These are phyloP conservation scores for Hanseniaspora guilliermondii DNA, from an alignment of 805 yeast species.

Conservation along the genomic window DNA sequence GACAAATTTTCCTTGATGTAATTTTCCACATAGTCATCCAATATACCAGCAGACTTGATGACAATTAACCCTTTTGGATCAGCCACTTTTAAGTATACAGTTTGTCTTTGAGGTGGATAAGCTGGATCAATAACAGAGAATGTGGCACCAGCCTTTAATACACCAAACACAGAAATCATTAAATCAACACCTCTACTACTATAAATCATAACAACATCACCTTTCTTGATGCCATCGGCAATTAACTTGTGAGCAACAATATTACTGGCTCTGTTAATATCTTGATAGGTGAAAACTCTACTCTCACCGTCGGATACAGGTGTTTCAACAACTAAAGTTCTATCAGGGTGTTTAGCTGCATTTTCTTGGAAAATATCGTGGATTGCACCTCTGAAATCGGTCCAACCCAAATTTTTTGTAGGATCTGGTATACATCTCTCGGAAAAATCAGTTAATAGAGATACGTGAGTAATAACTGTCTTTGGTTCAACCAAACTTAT, in stretches of 20 bases:
- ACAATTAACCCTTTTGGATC: conserved; percentile 85
- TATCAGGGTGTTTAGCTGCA: conserved; percentile 71
- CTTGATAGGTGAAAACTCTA: conserved; percentile 69
- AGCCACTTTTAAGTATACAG: conserved; percentile 83
- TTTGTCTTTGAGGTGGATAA: conserved; percentile 96
- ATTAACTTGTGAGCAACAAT: conserved; percentile 82
- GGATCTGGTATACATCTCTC: conserved; percentile 67
- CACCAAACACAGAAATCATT: conserved; percentile 95
- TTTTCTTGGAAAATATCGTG: conserved; percentile 89
- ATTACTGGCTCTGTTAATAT: conserved; percentile 86
- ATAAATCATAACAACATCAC: conserved; percentile 95
- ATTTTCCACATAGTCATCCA: conserved; percentile 65
- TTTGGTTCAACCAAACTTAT: conserved; percentile 29
- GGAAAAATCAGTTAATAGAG: conserved; percentile 60
- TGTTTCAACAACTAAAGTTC: conserved; percentile 88
- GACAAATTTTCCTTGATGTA: conserved; percentile 63
- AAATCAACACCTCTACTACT: conserved; percentile 96
- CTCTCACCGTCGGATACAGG: conserved; percentile 39
- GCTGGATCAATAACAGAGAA: conserved; percentile 98
- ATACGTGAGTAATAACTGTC: conserved; percentile 43
- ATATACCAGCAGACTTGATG: conserved; percentile 74
- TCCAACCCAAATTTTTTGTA: conserved; percentile 75
- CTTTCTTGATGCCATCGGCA: conserved; percentile 66
- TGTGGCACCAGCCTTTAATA: conserved; percentile 95
- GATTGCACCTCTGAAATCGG: conserved; percentile 83